Conservation (phyloP, 768 basidiomycete species). For the Rhodosporidiobolus odoratus region DNA sequence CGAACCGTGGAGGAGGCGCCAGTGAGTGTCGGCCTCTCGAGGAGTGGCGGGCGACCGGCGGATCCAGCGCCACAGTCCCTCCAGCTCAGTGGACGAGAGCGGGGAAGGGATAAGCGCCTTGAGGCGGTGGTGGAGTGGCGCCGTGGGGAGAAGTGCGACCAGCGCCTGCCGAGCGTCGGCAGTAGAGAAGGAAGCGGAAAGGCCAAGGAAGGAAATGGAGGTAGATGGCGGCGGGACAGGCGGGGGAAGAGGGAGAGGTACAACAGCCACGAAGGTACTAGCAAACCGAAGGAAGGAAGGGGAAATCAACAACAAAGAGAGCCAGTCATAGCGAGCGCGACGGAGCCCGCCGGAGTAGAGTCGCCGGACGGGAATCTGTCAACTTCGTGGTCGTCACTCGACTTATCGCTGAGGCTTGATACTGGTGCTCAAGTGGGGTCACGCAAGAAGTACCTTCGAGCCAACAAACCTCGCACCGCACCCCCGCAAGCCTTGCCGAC, state of each 20-base stretch:
- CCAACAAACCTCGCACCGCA: no score
- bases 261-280: conserved; percentile 13
- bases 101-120: background rate
- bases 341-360: no score
- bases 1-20: background rate
- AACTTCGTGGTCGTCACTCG: no score
- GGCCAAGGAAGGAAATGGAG: background rate
- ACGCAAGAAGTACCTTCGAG: no score
- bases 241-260: background rate
- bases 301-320: no score
- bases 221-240: no score
- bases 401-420: no score
- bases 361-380: no score
- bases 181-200: background rate
- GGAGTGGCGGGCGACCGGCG: background rate
- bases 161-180: background rate
- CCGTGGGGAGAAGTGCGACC: background rate
- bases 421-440: no score
- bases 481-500: no score
- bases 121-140: background rate
- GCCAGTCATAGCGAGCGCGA: background rate
- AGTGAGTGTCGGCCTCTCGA: background rate
- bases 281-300: conserved; percentile 32
- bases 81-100: background rate
- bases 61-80: background rate